These are phyloP conservation scores for Intubia oerlemansii DNA, from an alignment of 2,329 filamentous ascomycete genomes.

Conservation along the genomic window DNA sequence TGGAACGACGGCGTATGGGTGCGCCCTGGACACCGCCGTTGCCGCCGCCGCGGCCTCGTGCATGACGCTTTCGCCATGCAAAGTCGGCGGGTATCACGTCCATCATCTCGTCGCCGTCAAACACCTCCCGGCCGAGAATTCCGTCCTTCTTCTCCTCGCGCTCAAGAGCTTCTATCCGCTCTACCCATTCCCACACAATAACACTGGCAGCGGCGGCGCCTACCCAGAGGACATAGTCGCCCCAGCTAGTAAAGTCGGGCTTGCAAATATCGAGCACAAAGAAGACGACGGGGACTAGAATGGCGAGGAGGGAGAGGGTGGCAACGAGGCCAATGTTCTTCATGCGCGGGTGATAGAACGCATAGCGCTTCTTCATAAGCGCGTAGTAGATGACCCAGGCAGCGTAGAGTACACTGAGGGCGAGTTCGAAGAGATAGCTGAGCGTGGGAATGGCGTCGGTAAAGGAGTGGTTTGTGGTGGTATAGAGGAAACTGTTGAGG, in stretches of 20 bases:
- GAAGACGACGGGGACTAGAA: constrained; percentile 77
- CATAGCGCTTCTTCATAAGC: constrained; percentile 76
- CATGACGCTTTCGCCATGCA: constrained; percentile 16
- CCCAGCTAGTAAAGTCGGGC: constrained; percentile 73
- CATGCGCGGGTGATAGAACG: constrained; percentile 81
- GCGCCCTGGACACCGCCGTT: not conserved
- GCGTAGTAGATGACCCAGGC: constrained; percentile 90
- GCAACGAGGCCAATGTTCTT: constrained; percentile 72
- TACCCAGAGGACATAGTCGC: constrained; percentile 93
- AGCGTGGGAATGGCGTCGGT: constrained; percentile 79
- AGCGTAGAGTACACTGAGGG: constrained; percentile 70
- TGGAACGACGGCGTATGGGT: constrained; percentile 7
- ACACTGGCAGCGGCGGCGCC: constrained; percentile 83
- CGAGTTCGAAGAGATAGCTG: constrained; percentile 76
- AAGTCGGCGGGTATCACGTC: constrained; percentile 35
- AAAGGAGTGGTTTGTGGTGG: constrained; percentile 39
- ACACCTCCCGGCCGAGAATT: constrained; percentile 74
- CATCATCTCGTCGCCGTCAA: constrained; percentile 85
- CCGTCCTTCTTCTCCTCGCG: constrained; percentile 87
- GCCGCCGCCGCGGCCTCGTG: not conserved
- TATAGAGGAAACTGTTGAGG: constrained; percentile 61
- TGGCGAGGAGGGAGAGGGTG: constrained; percentile 54
- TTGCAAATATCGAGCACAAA: constrained; percentile 82
- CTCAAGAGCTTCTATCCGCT: constrained; percentile 80
- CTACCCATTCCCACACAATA: constrained; percentile 97